phyloP scores from a whole-genome alignment of 129 eudicot species.

The Artemisia argyi region DNA sequence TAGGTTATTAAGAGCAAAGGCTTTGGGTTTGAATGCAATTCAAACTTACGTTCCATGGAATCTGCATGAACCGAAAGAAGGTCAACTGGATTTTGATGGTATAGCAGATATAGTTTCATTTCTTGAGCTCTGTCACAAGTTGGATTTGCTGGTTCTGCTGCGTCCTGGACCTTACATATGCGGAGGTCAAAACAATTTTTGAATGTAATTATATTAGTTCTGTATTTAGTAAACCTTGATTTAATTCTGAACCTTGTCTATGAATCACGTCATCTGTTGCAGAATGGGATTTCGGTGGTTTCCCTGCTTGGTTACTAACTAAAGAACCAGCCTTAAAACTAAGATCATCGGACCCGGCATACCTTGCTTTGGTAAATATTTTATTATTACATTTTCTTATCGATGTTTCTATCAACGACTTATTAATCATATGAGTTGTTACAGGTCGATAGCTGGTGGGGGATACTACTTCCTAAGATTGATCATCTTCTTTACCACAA shows the following conservation, averaged over 20 bases:
- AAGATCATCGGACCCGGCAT: constrained; percentile 83
- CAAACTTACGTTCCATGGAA: constrained; percentile 99
- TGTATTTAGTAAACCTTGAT: background rate
- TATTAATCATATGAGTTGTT: constrained; percentile 11
- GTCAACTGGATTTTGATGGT: constrained; percentile 70
- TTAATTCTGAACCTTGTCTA: background rate
- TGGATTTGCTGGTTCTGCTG: constrained; percentile 83
- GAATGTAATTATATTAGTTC: background rate
- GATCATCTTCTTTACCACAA: constrained; percentile 76
- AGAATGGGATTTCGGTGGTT: constrained; percentile 99
- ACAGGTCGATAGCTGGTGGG: constrained; percentile 94
- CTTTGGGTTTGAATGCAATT: constrained; percentile 91
- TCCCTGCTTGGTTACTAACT: constrained; percentile 93
- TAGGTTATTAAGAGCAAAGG: constrained; percentile 87
- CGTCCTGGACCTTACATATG: constrained; percentile 97
- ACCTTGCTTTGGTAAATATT: constrained; percentile 63
- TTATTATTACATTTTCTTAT: background rate
- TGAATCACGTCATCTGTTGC: constrained; percentile 31
- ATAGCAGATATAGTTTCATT: constrained; percentile 85
- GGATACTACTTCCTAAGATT: constrained; percentile 66
- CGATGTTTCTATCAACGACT: background rate
- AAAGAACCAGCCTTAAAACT: constrained; percentile 69
- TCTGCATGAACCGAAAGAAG: constrained; percentile 86
- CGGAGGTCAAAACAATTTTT: constrained; percentile 54
- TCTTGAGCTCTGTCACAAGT: constrained; percentile 72